Percentiles rank a stretch among this genome's conserved stretches.
phyloP scores from a whole-genome alignment of 805 yeast species.

The Tetrapisispora namnaoensis region DNA sequence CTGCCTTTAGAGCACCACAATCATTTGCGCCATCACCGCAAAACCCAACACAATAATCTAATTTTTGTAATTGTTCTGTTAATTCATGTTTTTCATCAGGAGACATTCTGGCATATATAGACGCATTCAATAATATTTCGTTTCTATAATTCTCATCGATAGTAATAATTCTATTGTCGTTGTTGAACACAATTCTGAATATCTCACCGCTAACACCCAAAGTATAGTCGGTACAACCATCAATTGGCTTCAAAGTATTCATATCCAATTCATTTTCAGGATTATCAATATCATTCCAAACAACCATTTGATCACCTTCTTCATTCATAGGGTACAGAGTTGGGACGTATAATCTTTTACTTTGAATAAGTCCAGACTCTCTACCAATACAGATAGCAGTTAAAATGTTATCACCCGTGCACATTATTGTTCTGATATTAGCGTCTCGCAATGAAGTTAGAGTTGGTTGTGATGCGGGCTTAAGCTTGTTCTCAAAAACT shows the following conservation, averaged over 20 bases:
- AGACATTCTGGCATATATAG: constrained; percentile 92
- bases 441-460: constrained; percentile 55
- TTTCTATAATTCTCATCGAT: constrained; percentile 36
- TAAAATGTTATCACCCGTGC: constrained; percentile 93
- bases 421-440: constrained; percentile 77
- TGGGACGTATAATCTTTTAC: constrained; percentile 53
- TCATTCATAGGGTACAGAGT: constrained; percentile 33
- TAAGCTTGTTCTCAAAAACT: constrained; percentile 84
- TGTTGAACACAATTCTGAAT: constrained; percentile 61
- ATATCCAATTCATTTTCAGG: constrained; percentile 51
- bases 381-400: constrained; percentile 91
- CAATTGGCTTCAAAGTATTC: constrained; percentile 44
- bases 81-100: constrained; percentile 98
- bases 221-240: constrained; percentile 37
- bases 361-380: constrained; percentile 61
- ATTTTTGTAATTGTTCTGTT: constrained; percentile 70
- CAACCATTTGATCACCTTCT: constrained; percentile 24
- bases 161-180: constrained; percentile 13
- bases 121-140: constrained; percentile 57
- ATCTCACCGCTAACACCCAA: constrained; percentile 91
- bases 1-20: constrained; percentile 96
- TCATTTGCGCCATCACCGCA: constrained; percentile 99
- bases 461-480: constrained; percentile 54
- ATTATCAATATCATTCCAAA: constrained; percentile 64
- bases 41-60: constrained; percentile 91